Base-by-base conservation (phyloP, 2,329 filamentous ascomycete genomes). In the Apiospora arundinis region DNA sequence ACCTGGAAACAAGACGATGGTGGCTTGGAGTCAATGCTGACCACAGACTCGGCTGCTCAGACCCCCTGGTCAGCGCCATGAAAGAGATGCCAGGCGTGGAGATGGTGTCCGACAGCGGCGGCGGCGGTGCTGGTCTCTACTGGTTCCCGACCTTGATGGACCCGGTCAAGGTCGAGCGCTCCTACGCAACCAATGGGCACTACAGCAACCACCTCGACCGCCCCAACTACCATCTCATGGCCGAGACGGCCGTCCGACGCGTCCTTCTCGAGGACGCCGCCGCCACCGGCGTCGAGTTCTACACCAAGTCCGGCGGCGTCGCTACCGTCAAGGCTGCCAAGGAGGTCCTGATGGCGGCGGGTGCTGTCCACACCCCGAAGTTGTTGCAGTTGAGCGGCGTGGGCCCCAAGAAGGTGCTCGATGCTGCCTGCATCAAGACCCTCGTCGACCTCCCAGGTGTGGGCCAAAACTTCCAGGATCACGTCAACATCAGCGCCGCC, bases 381-480 rank as follows among this genome's bases (percentile, higher is more conserved):
- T 60, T 83, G 1, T 71, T 83, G 32, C 78, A 82, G 74, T 77
- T 78, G 21, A 83, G 81, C 65, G 82, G 82, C 7, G 77, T 84
- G 28, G 82, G 82, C 16, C 81, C 83, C 14, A 79, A 78, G 9
- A 77, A 80, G 25, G 76, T 88, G 18, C 82, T 89, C 3, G 74
- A 81, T n/a, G 77, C 78, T 12, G 81, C 82, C 8, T 83, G 82
- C 2, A 83, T 88, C 40, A 77, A 81, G 9, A 78, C 79, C 1
- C 71, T 83, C 7, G 79, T 85, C 46, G 81, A 86, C 67, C 79
- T 86, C 21, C 82, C 83, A 5, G 83, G 83, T 3, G 85, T 88
- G 4, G 86, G 86, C 5, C 80, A 84, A 68, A 85, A 86, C 72
- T 84, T 87, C 71, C 85, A 87, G 72, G 85, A 87, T 73, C 85